Evolutionary conservation across 1,139 yeast species (phyloP).

Genomic region (Arxiozyma bovina): DNA sequence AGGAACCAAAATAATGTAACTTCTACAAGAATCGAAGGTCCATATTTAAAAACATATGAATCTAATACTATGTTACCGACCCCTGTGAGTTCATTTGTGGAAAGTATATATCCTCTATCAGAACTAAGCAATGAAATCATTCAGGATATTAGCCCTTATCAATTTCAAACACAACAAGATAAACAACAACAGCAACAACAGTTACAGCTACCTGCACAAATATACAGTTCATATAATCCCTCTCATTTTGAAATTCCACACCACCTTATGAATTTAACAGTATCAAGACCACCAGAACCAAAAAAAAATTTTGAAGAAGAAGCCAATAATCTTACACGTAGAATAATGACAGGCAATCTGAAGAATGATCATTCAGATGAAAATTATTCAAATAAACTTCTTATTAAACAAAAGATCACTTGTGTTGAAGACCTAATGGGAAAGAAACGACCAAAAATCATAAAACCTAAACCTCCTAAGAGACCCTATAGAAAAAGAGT

Average conservation of each 20-base stretch:
- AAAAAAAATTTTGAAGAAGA: conserved; percentile 5
- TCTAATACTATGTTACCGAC: conserved; percentile 2
- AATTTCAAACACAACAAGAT: neutral
- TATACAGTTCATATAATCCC: neutral
- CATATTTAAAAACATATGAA: conserved; percentile 1
- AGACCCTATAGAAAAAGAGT: neutral
- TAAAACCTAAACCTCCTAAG: neutral
- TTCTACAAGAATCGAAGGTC: neutral
- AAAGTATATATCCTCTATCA: conserved; percentile 4
- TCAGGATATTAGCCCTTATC: conserved; percentile 3
- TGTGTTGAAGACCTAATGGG: neutral
- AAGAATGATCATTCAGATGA: neutral
- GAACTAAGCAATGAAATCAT: neutral
- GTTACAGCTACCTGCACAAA: neutral
- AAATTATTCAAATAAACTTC: neutral
- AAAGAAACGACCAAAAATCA: neutral
- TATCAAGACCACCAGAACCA: neutral
- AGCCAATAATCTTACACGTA: conserved; percentile 2
- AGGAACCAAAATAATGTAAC: neutral
- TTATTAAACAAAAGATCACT: neutral
- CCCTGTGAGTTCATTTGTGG: conserved; percentile 5
- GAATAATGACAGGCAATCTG: conserved; percentile 1
- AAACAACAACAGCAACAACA: neutral
- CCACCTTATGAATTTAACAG: neutral
- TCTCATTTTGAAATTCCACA: neutral